phyloP scores from a whole-genome alignment of 352 stramenopile species.

The Pythium myriotylum region DNA sequence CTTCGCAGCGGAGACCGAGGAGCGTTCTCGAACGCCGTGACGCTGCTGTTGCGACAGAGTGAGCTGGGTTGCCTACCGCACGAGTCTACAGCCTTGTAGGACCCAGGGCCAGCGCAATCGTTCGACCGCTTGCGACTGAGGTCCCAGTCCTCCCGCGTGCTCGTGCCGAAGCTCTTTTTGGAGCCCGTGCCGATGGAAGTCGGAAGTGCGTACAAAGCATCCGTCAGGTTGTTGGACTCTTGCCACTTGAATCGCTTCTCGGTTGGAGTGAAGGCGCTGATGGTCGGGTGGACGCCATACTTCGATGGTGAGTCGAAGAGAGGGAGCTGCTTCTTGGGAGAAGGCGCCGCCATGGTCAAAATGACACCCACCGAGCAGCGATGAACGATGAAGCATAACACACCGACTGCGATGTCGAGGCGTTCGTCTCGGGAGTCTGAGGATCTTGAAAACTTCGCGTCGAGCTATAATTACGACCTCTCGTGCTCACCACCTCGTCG shows the following conservation, averaged over 20 bases:
- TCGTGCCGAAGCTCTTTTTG: conserved; percentile 81
- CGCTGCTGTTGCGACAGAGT: conserved; percentile 43
- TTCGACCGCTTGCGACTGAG: conserved; percentile 57
- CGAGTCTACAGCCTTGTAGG: conserved; percentile 60
- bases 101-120: conserved; percentile 64
- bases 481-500: too few relatives aligned
- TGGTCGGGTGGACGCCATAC: conserved; percentile 64
- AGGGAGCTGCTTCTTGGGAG: conserved; percentile 40
- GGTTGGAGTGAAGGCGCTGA: conserved; percentile 64
- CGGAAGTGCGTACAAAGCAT: conserved; percentile 76
- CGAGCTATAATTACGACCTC: too few relatives aligned
- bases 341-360: conserved; percentile 21
- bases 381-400: background rate
- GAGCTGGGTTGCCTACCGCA: conserved; percentile 69
- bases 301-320: conserved; percentile 82
- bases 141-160: conserved; percentile 82
- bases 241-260: conserved; percentile 82
- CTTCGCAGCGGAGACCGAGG: conserved; percentile 42
- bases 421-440: background rate
- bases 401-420: background rate
- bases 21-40: conserved; percentile 71
- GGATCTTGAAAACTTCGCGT: background rate
- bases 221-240: conserved; percentile 44
- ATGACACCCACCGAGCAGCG: background rate
- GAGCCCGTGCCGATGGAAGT: conserved; percentile 51